Evolutionary conservation across 768 basidiomycete genomes (phyloP).

Genomic region (Leccinum disarticulatum): DNA sequence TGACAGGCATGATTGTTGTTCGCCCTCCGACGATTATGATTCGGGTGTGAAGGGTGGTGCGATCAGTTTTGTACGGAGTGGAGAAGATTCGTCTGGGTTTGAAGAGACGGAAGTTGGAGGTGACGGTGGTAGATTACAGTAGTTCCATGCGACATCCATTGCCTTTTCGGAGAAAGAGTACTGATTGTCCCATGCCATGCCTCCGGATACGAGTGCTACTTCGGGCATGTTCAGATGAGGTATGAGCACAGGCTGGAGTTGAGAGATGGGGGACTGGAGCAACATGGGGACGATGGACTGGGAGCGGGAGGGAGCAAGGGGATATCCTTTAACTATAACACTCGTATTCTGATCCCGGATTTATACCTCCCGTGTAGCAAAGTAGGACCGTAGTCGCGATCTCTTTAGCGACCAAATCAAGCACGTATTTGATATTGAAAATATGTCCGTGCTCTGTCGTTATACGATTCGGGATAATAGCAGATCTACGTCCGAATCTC

Average conservation of each 20-base stretch:
- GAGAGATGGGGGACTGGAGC: constrained; percentile 18
- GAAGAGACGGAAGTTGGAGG: constrained; percentile 50
- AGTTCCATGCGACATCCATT: constrained; percentile 46
- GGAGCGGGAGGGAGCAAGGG: constrained; percentile 14
- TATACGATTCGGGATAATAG: constrained; percentile 28
- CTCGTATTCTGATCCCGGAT: constrained; percentile 24
- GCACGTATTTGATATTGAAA: constrained; percentile 35
- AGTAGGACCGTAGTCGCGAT: constrained; percentile 25
- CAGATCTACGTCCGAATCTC: constrained; percentile 31
- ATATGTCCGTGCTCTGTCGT: constrained; percentile 27
- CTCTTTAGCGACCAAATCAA: constrained; percentile 35
- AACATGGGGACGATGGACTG: constrained; percentile 13
- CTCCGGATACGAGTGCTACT: constrained; percentile 51
- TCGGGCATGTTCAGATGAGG: constrained; percentile 58
- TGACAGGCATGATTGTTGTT: constrained; percentile 57
- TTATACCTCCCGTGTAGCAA: constrained; percentile 34
- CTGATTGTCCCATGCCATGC: constrained; percentile 50
- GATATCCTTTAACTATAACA: constrained; percentile 22
- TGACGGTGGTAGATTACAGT: constrained; percentile 50
- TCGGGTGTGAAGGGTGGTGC: constrained; percentile 51
- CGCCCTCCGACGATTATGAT: constrained; percentile 39
- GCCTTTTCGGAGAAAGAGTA: constrained; percentile 36
- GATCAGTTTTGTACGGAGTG: constrained; percentile 47
- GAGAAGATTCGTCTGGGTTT: constrained; percentile 44
- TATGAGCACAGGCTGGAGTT: constrained; percentile 34